Evolutionary conservation across 768 basidiomycete genomes (phyloP).

Genomic region (Serendipita sp.): DNA sequence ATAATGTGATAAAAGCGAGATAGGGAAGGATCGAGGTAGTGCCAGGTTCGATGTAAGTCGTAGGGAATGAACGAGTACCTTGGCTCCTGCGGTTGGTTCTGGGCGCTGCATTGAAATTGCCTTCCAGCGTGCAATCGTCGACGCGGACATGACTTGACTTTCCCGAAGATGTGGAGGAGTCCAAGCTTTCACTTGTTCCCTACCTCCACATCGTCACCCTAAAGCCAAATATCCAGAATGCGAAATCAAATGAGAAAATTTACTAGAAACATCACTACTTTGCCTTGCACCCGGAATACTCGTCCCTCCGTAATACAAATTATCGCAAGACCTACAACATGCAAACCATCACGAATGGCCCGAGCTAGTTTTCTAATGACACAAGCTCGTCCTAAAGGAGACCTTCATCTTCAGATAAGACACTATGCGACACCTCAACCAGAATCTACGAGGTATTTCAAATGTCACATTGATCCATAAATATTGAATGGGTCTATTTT

Average conservation of each 20-base stretch:
- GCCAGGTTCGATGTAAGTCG: neutral
- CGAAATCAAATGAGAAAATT: neutral
- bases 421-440: constrained; percentile 12
- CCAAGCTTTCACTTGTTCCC: too few relatives aligned
- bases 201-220: too few relatives aligned
- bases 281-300: neutral
- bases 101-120: constrained; percentile 37
- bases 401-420: neutral
- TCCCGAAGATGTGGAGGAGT: too few relatives aligned
- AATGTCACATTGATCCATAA: neutral
- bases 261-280: neutral
- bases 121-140: constrained; percentile 56
- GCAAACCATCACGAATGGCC: too few relatives aligned
- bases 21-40: neutral
- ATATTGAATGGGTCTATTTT: neutral
- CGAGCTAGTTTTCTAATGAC: too few relatives aligned
- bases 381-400: too few relatives aligned
- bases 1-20: neutral
- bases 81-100: constrained; percentile 22
- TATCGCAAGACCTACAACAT: too few relatives aligned
- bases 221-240: neutral
- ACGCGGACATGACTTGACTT: constrained; percentile 36
- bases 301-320: too few relatives aligned
- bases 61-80: constrained; percentile 48
- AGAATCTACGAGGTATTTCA: constrained; percentile 5